Conservation (phyloP, 306 rosid genomes). For the Medicago arabica region DNA sequence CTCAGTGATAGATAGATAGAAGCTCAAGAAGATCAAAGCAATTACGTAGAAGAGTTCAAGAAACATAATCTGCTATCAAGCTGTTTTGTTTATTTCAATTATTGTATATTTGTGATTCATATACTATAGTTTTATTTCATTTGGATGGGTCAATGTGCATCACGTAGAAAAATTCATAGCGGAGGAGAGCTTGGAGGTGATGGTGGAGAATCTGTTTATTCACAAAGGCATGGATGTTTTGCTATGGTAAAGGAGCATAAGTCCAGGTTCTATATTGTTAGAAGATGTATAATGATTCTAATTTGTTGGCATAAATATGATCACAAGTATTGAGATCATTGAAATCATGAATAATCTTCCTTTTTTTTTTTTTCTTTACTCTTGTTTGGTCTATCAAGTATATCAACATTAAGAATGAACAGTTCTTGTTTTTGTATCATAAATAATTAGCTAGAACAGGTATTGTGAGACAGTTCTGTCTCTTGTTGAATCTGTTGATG, state of each 20-base stretch:
- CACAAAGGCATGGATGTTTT: conserved; percentile 43
- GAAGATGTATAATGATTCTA: conserved; percentile 47
- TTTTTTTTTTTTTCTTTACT: background rate
- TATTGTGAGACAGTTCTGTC: background rate
- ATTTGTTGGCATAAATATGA: conserved; percentile 54
- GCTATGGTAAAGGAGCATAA: conserved; percentile 42
- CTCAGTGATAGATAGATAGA: background rate
- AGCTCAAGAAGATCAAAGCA: conserved; percentile 11
- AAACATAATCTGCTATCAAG: background rate
- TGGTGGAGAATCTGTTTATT: conserved; percentile 15
- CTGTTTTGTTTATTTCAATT: background rate
- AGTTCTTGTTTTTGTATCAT: background rate
- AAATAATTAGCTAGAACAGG: background rate
- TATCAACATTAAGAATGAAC: background rate
- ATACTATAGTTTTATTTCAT: conserved; percentile 7
- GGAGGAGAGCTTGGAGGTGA: background rate
- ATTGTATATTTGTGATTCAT: background rate
- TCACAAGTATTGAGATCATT: conserved; percentile 19
- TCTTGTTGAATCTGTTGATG: background rate
- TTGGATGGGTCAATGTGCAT: conserved; percentile 49
- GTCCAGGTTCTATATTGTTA: conserved; percentile 54
- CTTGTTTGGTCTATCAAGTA: background rate
- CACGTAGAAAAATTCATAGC: conserved; percentile 31
- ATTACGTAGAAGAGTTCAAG: conserved; percentile 1
- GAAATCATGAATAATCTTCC: background rate